Base-by-base conservation (phyloP, 805 yeast genomes). In the Clavispora fructus region DNA sequence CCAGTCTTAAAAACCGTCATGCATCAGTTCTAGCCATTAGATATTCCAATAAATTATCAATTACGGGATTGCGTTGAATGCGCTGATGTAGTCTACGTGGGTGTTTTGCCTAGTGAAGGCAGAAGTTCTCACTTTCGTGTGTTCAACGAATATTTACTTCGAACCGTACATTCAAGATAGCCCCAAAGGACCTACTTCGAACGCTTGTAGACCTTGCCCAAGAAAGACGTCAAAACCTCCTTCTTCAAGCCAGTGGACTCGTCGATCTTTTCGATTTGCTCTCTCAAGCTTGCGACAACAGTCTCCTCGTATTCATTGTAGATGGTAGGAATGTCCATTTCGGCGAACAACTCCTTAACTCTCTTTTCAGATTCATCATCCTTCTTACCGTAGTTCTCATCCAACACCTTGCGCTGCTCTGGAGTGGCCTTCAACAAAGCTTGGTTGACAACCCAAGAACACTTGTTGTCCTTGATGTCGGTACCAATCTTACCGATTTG, bases 401-500 rank as follows among this genome's bases (percentile, higher is more conserved):
- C 98, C 55, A 94, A 78, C 3, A 85, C 49, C 55, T 74, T 67
- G 68, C 97, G 85, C 74, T 94, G 97, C 53, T 83, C 94, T 37
- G 89, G 80, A 26, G 79, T 75, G 44, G 80, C 92, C 55, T 83
- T 71, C 64, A 84, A 78, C 59, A 94, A 79, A 7, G 99, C 99
- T 57, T 88, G 87, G 76, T 94, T 94, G 60, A 94, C 79, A 46
- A 94, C 83, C 99, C 99, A 94, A 39, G 97, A 87, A 70, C 99
- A 94, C 71, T 94, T 94, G 80, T 94, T 94, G 71, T 94, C 99
- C 73, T 87, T 87, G 63, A 94, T 94, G 67, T 94, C 99, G 49
- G 99, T 94, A 57, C 99, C 99, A 57, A 94, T 89, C 77, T 94
- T 94, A 53, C 99, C 99, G 62, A 91, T 94, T 61, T 92, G 89